Evolutionary conservation across 140 eudicot genomes (phyloP).

Genomic region (Bidens hawaiensis): DNA sequence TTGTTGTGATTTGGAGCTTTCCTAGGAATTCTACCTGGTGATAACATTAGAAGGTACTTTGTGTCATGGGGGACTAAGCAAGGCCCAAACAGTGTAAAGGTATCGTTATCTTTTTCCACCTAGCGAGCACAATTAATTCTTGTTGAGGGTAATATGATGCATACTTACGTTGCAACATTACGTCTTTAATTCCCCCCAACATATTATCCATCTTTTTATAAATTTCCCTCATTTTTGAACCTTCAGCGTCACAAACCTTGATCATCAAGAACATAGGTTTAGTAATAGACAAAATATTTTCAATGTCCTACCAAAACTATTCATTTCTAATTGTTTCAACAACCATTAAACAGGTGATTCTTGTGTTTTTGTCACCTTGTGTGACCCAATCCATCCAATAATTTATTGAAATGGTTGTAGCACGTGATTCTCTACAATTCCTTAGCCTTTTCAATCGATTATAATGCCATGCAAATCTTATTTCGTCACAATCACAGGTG

Average conservation of each 20-base stretch:
- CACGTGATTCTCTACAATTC: background rate
- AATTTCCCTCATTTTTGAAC: background rate
- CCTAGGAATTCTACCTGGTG: background rate
- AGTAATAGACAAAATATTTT: background rate
- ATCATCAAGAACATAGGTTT: too few species aligned
- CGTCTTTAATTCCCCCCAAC: background rate
- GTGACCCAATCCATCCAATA: background rate
- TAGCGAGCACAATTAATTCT: background rate
- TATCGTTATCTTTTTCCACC: too few species aligned
- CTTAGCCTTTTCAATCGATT: background rate
- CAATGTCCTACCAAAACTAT: background rate
- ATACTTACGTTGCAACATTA: background rate
- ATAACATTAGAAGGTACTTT: background rate
- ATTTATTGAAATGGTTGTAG: background rate
- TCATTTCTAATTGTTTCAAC: background rate
- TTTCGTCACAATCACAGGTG: too few species aligned
- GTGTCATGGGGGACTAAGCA: background rate
- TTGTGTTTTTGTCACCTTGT: background rate
- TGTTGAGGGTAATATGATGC: background rate
- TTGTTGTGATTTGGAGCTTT: background rate
- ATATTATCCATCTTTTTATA: background rate
- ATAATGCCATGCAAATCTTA: too few species aligned
- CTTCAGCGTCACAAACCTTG: background rate
- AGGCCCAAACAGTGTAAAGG: too few species aligned
- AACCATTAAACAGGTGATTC: too few species aligned